Evolutionary conservation across 306 rosid species (phyloP), one percentile per base, ranked within the genome.

Genomic region (Gastrolobium villosum): DNA sequence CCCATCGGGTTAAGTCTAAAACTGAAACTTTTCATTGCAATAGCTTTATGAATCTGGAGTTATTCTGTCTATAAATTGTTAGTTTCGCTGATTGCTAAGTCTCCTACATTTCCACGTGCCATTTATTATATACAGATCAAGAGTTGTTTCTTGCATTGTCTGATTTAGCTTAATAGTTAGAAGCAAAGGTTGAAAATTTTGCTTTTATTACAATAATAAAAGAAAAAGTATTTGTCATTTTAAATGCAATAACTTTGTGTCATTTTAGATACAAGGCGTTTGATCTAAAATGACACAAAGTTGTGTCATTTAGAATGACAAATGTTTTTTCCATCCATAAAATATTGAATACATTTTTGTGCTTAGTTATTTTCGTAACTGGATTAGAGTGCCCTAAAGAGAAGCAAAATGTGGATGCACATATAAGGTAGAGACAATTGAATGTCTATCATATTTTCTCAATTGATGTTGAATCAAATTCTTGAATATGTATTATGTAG

Each of bases 401-500:
- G 50, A 45, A 45, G 50, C 50, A 45, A 7, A 20, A 39, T 2
- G 50, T 31, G n/a, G 36, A 61, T 53, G 67, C 65, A 60, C n/a
- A 8, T 20, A 8, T 61, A 26, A 14, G 39, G 68, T 20, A 20
- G 2, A 37, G 43, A 64, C 15, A 36, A 40, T 66, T 80, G 45
- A 73, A 43, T 52, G 7, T n/a, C 40, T 66, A 4, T 67, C 10
- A 14, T 76, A 45, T 50, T 65, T 76, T 78, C 59, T 26, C 1
- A 44, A 49, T 60, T 68, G 61, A 75, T 66, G 30, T 63, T 62
- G 65, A 54, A 41, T 43, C 26, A 35, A 35, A 39, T 34, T 76
- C 53, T 64, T 70, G 76, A 68, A 77, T 15, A 73, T 79, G 74
- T 73, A 20, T 20, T 20, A 20, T 20, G 26, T 20, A 91, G 96